These are phyloP conservation scores for Colletotrichum lentis DNA, from an alignment of 2,329 filamentous ascomycete genomes.

Conservation along the genomic window DNA sequence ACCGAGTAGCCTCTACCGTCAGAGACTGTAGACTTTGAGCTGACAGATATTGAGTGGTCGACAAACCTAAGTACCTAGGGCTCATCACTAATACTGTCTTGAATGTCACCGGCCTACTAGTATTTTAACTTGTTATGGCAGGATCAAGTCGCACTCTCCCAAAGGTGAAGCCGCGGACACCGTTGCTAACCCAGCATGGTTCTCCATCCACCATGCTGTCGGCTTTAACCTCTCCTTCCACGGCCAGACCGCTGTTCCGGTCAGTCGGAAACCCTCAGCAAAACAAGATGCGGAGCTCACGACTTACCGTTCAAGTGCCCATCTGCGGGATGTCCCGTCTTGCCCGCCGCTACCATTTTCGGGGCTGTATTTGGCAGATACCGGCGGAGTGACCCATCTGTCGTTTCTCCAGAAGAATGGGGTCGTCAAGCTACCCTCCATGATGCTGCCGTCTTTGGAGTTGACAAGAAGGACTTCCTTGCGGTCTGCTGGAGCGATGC, in stretches of 20 bases:
- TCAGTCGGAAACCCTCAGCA: slow-evolving; percentile 26
- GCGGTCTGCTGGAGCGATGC: slow-evolving; percentile 59
- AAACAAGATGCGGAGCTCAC: not conserved
- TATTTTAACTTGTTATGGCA: not conserved
- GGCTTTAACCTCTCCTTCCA: slow-evolving; percentile 68
- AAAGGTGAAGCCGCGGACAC: slow-evolving; percentile 77
- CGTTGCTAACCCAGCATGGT: slow-evolving; percentile 88
- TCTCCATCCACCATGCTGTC: slow-evolving; percentile 74
- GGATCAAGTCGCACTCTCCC: slow-evolving; percentile 51
- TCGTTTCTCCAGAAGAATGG: slow-evolving; percentile 79
- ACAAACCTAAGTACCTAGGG: too few relatives aligned
- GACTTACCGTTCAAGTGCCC: slow-evolving; percentile 75
- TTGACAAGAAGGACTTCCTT: slow-evolving; percentile 82
- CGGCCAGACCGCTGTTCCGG: slow-evolving; percentile 63
- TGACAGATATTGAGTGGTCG: not conserved
- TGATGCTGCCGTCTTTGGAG: slow-evolving; percentile 66
- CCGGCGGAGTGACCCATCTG: slow-evolving; percentile 81
- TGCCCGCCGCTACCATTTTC: slow-evolving; percentile 74
- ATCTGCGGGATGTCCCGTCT: slow-evolving; percentile 81
- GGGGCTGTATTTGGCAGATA: slow-evolving; percentile 53
- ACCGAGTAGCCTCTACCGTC: not conserved
- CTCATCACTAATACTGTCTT: not conserved
- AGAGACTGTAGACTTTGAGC: not conserved
- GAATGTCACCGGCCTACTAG: not conserved
- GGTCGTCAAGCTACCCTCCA: slow-evolving; percentile 86